Conservation (phyloP, 2,329 filamentous ascomycete genomes). For the Ramularia endophylla region DNA sequence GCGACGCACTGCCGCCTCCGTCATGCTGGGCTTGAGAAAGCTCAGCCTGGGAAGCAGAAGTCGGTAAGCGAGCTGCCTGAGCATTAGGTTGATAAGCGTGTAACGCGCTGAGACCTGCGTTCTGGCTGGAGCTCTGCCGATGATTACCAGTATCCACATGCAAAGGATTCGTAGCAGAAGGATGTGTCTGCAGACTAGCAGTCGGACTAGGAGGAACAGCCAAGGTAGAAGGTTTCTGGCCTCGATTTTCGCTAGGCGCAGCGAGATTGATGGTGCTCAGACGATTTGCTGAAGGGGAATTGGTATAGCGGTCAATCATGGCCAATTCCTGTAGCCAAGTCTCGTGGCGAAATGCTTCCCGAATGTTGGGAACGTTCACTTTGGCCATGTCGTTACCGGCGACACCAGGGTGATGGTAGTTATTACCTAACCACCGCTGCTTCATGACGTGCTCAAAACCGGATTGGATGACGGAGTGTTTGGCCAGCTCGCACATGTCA, state of each 20-base stretch:
- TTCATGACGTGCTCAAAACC: conserved; percentile 89
- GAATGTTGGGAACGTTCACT: conserved; percentile 90
- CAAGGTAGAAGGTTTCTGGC: conserved; percentile 10
- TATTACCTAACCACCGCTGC: conserved; percentile 79
- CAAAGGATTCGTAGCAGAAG: conserved; percentile 31
- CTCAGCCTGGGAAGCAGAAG: conserved; percentile 25
- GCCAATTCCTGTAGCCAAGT: conserved; percentile 77
- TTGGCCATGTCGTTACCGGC: conserved; percentile 89
- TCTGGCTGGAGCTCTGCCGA: conserved; percentile 8
- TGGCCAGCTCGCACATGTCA: conserved; percentile 97
- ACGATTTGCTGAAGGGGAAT: conserved; percentile 11
- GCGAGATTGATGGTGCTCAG: conserved; percentile 27
- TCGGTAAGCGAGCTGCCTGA: conserved; percentile 33
- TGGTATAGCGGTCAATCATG: conserved; percentile 53
- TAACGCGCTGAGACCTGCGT: conserved; percentile 27
- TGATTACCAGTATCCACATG: conserved; percentile 18
- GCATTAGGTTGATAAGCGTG: conserved; percentile 24
- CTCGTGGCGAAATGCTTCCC: conserved; percentile 83
- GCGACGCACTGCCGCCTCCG: conserved; percentile 8
- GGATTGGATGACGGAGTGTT: conserved; percentile 91
- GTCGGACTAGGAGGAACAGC: conserved; percentile 31
- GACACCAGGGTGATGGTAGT: conserved; percentile 72
- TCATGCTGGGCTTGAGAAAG: conserved; percentile 26
- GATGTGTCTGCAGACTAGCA: conserved; percentile 36
- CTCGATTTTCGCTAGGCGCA: conserved; percentile 9